Evolutionary conservation across 2,329 filamentous ascomycete species (phyloP).

Genomic region (Fusarium duplospermum): DNA sequence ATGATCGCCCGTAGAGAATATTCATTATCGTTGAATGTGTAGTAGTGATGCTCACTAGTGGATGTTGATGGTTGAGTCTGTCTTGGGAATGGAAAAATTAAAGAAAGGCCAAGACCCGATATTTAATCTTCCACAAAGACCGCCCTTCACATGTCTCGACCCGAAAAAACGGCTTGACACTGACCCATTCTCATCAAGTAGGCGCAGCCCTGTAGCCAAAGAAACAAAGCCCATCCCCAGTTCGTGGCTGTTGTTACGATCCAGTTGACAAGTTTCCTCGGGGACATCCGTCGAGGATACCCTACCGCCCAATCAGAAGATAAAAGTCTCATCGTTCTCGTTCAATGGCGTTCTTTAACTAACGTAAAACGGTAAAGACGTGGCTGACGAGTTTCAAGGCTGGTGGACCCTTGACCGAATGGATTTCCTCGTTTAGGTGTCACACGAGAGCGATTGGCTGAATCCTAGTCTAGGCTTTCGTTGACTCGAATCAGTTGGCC

Average conservation of each 20-base stretch:
- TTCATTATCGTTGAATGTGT: background rate
- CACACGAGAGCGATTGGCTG: background rate
- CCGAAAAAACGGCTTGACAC: background rate
- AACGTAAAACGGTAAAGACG: background rate
- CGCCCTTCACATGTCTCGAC: background rate
- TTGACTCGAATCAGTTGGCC: background rate
- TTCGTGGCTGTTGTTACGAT: background rate
- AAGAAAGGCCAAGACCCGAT: background rate
- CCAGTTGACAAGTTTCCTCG: background rate
- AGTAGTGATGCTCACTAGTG: background rate
- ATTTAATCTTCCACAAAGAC: background rate
- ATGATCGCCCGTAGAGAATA: background rate
- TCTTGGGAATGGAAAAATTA: background rate
- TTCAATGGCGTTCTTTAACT: background rate
- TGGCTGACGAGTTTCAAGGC: background rate
- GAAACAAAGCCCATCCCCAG: background rate
- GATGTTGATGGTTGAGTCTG: background rate
- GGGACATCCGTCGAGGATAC: background rate
- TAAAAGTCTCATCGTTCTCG: background rate
- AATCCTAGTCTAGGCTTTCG: background rate
- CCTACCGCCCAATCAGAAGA: background rate
- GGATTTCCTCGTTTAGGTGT: background rate
- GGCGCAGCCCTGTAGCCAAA: background rate
- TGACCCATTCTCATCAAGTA: background rate
- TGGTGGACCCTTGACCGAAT: background rate